Evolutionary conservation across 116 monocot genomes (phyloP).

Genomic region (Dioscorea cayenensis): DNA sequence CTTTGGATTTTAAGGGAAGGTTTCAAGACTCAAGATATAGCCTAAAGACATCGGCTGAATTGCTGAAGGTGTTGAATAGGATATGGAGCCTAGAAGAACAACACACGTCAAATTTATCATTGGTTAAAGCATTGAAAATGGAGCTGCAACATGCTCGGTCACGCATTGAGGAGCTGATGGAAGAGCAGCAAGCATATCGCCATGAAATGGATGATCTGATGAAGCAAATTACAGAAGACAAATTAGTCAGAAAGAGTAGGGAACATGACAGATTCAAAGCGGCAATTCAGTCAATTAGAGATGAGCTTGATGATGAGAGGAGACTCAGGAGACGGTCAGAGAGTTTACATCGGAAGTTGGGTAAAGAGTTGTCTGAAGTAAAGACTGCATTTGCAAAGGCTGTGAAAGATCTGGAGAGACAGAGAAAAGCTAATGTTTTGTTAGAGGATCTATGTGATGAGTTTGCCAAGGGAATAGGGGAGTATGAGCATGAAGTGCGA

Average conservation of each 20-base stretch:
- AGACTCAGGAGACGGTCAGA: slow-evolving; percentile 69
- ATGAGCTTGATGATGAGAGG: slow-evolving; percentile 80
- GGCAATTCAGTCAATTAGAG: slow-evolving; percentile 47
- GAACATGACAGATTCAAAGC: slow-evolving; percentile 47
- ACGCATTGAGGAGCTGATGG: slow-evolving; percentile 41
- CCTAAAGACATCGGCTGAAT: slow-evolving; percentile 77
- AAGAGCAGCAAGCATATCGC: slow-evolving; percentile 36
- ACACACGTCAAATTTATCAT: slow-evolving; percentile 46
- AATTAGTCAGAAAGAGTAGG: slow-evolving; percentile 42
- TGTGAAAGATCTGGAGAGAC: slow-evolving; percentile 47
- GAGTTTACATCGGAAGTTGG: slow-evolving; percentile 58
- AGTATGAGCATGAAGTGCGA: slow-evolving; percentile 69
- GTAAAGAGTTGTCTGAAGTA: slow-evolving; percentile 62
- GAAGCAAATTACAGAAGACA: slow-evolving; percentile 54
- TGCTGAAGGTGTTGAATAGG: slow-evolving; percentile 78
- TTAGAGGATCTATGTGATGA: slow-evolving; percentile 83
- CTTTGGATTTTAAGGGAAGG: slow-evolving; percentile 42
- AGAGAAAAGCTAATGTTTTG: slow-evolving; percentile 47
- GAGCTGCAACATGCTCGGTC: slow-evolving; percentile 62
- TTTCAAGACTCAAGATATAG: slow-evolving; percentile 35
- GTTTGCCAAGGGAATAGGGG: slow-evolving; percentile 67
- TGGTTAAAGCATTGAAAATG: slow-evolving; percentile 52
- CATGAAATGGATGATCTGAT: slow-evolving; percentile 56
- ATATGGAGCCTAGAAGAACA: slow-evolving; percentile 96
- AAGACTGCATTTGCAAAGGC: slow-evolving; percentile 39